Percentiles rank a stretch among this genome's conserved stretches.
These are phyloP conservation scores for Gymnopilus junonius DNA, from an alignment of 768 basidiomycete genomes.

Conservation along the genomic window DNA sequence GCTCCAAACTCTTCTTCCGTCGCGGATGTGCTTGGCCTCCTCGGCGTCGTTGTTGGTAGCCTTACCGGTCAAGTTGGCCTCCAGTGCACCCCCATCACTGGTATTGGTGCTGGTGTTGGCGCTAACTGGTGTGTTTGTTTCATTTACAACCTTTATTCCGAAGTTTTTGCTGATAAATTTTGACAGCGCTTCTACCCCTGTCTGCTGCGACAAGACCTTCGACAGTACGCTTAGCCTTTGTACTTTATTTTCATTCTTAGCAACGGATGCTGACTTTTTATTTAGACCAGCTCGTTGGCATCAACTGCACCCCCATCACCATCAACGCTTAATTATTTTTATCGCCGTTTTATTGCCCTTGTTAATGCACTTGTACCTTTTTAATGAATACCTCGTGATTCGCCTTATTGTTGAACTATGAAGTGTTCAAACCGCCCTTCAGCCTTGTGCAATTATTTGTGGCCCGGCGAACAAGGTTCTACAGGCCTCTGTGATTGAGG, in stretches of 20 bases:
- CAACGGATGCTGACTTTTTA: background rate
- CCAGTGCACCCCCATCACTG: conserved; percentile 11
- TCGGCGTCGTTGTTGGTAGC: background rate
- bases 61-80: conserved; percentile 14
- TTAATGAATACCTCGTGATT: background rate
- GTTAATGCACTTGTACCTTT: background rate
- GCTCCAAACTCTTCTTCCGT: background rate
- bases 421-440: too few relatives aligned
- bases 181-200: background rate
- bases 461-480: too few relatives aligned
- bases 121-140: conserved; percentile 4
- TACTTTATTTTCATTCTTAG: background rate
- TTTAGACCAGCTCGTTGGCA: background rate
- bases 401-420: too few relatives aligned
- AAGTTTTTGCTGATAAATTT: background rate
- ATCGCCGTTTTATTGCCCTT: background rate
- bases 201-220: conserved; percentile 1
- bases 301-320: background rate
- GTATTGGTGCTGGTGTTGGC: background rate
- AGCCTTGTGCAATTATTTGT: too few relatives aligned
- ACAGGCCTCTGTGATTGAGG: too few relatives aligned
- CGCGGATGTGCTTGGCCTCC: background rate
- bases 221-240: background rate
- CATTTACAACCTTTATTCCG: background rate
- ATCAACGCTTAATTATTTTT: background rate